Base-by-base conservation (phyloP, 2,329 filamentous ascomycete genomes). In the Byssochlamys sp. region DNA sequence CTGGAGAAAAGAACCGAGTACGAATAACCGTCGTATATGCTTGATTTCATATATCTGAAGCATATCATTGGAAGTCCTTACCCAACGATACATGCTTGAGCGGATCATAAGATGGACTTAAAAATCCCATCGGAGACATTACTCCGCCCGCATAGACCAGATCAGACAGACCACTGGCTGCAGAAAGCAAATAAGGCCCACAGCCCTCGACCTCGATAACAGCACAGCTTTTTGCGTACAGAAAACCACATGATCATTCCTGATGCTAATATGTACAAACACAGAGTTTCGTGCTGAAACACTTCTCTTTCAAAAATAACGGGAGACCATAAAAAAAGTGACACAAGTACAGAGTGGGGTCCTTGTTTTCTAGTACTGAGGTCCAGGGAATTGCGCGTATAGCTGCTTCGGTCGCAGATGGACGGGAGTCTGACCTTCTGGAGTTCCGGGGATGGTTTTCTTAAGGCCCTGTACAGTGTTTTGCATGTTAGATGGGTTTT, bases 381-480 rank as follows among this genome's bases (percentile, higher is more conserved):
- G 66, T 45, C 72, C 72, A 11, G 69, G 67, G 62, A 68, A 71
- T 59, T 73, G 67, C 50, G 76, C 73, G 62, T 72, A 78, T 56
- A 76, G 68, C 66, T 78, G 76, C 63, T 71, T 73, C 66, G 82
- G 80, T 68, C 87, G 82, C 65, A 90, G 81, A 72, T 92, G 88
- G 63, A 94, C 85, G 54, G 89, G 89, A 29, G 81, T 84, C 66
- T 85, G 81, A 69, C 84, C 82, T 70, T 81, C 79, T 60, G 87
- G 88, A 63, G 88, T 79, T 63, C 88, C 86, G 61, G 89, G 89
- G 64, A 94, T 86, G 62, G 81, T 82, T 79, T 94, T 94, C 74
- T 91, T 87, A 62, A 94, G 79, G 77, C 88, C 88, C 89, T 92
- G 66, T 52, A 55, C 61, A 19, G 19, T 62, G 39, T 29, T 19